Evolutionary conservation across 305 asterid species (phyloP).

Genomic region (Solanum chacoense): DNA sequence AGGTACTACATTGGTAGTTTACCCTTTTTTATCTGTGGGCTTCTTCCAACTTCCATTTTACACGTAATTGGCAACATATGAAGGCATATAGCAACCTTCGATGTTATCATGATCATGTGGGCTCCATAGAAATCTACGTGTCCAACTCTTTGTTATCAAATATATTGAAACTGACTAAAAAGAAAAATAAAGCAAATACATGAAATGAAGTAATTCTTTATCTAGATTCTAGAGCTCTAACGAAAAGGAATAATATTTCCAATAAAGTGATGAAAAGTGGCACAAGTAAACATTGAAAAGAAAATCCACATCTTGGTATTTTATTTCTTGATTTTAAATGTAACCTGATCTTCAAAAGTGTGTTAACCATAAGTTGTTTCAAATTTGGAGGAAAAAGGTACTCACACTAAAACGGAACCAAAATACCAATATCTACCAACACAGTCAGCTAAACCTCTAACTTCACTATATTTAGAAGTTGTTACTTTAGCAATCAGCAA

Average conservation of each 20-base stretch:
- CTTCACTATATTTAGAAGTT: background rate
- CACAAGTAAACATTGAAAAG: background rate
- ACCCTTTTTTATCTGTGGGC: background rate
- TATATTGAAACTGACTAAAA: background rate
- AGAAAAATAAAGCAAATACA: background rate
- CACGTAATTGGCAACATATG: background rate
- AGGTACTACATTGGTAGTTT: background rate
- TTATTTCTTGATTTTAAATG: background rate
- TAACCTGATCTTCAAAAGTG: background rate
- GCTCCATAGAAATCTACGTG: background rate
- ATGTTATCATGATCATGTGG: background rate
- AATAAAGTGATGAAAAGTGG: background rate
- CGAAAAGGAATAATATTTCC: background rate
- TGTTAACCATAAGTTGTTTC: background rate
- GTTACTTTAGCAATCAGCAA: constrained; percentile 48
- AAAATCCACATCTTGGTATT: background rate
- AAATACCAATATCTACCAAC: background rate
- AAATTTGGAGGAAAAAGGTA: background rate
- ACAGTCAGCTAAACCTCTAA: background rate
- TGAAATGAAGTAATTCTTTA: background rate
- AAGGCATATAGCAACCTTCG: background rate
- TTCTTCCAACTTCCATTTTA: background rate
- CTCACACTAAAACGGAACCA: background rate
- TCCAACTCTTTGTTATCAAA: background rate
- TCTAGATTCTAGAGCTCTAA: background rate